Percentiles rank a stretch among this genome's conserved stretches.
These are phyloP conservation scores for Aspergillus fumigatus DNA, from an alignment of 2,329 filamentous ascomycete genomes.

Conservation along the genomic window DNA sequence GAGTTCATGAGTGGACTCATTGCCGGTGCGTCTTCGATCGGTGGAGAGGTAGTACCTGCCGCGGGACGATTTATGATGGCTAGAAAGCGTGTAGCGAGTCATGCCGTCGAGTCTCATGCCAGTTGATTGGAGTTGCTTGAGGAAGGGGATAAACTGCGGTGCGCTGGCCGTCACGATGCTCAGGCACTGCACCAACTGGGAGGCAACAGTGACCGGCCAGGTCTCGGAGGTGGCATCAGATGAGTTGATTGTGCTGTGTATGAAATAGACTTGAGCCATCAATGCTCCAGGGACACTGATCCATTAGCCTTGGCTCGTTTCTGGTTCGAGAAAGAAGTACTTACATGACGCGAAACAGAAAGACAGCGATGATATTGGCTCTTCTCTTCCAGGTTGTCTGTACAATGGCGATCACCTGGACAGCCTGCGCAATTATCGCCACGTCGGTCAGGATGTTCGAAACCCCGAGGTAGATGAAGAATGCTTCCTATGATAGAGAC, in stretches of 20 bases:
- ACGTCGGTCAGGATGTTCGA: constrained; percentile 23
- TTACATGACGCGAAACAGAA: constrained; percentile 21
- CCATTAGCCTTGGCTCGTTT: neutral
- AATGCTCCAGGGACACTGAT: constrained; percentile 22
- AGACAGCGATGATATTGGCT: constrained; percentile 13
- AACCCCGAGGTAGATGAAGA: constrained; percentile 23
- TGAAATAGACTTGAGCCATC: constrained; percentile 19
- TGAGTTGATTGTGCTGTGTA: constrained; percentile 5
- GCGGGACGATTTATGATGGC: neutral
- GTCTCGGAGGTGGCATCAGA: constrained; percentile 17
- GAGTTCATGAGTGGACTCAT: constrained; percentile 12
- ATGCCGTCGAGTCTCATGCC: constrained; percentile 22
- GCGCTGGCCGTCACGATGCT: constrained; percentile 28
- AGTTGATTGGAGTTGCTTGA: constrained; percentile 26
- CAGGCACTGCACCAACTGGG: constrained; percentile 18
- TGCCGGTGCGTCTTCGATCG: constrained; percentile 1
- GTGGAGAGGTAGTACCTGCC: constrained; percentile 4
- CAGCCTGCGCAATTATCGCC: constrained; percentile 20
- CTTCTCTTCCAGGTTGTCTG: constrained; percentile 19
- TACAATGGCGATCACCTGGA: constrained; percentile 19
- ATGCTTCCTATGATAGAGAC: constrained; percentile 9
- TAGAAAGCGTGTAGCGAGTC: constrained; percentile 6
- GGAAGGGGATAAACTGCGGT: constrained; percentile 28
- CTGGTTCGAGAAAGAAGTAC: constrained; percentile 1
- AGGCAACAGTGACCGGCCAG: constrained; percentile 17